These are phyloP conservation scores for Actinomortierella wolfii DNA, from an alignment of 371 early-diverging fungal species.

Conservation along the genomic window DNA sequence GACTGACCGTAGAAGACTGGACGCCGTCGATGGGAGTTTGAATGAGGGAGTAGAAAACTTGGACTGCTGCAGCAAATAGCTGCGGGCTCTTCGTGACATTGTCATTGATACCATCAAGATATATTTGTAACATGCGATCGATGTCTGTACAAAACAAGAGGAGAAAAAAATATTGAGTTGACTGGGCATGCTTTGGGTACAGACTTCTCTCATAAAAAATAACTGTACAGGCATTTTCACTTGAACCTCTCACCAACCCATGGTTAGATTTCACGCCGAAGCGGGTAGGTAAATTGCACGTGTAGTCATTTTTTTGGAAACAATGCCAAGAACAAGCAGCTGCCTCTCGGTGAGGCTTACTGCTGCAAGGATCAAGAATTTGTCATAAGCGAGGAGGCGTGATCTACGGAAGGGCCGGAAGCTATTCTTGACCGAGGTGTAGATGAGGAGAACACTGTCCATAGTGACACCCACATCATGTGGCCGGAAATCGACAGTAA, in stretches of 20 bases:
- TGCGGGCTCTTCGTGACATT: no score
- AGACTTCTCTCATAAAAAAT: no score
- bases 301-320: conserved; percentile 14
- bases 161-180: no score
- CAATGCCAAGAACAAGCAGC: conserved; percentile 8
- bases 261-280: conserved; percentile 9
- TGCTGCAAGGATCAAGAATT: background rate
- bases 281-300: conserved; percentile 5
- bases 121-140: no score
- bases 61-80: no score
- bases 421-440: background rate
- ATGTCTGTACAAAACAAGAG: no score
- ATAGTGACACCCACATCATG: conserved; percentile 2
- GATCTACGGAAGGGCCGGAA: conserved; percentile 1
- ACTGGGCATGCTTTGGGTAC: no score
- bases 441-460: conserved; percentile 6
- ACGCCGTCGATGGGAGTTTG: no score
- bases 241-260: background rate
- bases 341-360: background rate
- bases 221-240: no score
- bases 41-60: no score
- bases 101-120: no score
- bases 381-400: conserved; percentile 4
- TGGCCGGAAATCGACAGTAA: background rate
- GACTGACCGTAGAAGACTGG: no score